Evolutionary conservation across 169 alveolate species (phyloP).

Genomic region (Plasmodium billcollinsi): DNA sequence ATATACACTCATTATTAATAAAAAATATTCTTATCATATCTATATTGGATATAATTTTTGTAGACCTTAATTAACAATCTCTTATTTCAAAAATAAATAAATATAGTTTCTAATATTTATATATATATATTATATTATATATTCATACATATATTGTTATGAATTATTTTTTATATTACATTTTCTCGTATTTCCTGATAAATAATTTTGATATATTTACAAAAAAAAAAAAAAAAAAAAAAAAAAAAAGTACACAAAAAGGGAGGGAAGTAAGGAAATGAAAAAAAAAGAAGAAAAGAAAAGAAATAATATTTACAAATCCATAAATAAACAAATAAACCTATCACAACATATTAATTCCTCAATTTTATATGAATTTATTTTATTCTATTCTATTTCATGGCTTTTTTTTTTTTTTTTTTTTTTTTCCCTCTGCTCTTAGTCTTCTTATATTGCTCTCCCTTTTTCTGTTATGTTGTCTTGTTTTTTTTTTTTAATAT

Average conservation of each 20-base stretch:
- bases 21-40: too few relatives aligned
- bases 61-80: too few relatives aligned
- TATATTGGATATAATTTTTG: too few relatives aligned
- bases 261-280: too few relatives aligned
- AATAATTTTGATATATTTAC: constrained; percentile 38
- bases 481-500: constrained; percentile 17
- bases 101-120: too few relatives aligned
- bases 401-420: not conserved
- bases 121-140: constrained; percentile 2
- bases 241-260: not conserved
- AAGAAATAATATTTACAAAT: constrained; percentile 12
- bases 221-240: constrained; percentile 48
- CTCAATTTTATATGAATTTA: not conserved
- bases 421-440: constrained; percentile 8
- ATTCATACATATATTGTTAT: too few relatives aligned
- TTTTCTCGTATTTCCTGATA: constrained; percentile 62
- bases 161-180: constrained; percentile 19
- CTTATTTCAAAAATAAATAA: too few relatives aligned
- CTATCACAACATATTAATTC: constrained; percentile 16
- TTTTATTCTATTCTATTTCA: constrained; percentile 1
- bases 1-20: too few relatives aligned
- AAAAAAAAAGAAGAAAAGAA: too few relatives aligned
- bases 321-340: constrained; percentile 51
- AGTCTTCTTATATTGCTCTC: constrained; percentile 10
- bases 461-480: not conserved